phyloP scores from a whole-genome alignment of 2,329 filamentous ascomycete species.

The Ustulina deusta region DNA sequence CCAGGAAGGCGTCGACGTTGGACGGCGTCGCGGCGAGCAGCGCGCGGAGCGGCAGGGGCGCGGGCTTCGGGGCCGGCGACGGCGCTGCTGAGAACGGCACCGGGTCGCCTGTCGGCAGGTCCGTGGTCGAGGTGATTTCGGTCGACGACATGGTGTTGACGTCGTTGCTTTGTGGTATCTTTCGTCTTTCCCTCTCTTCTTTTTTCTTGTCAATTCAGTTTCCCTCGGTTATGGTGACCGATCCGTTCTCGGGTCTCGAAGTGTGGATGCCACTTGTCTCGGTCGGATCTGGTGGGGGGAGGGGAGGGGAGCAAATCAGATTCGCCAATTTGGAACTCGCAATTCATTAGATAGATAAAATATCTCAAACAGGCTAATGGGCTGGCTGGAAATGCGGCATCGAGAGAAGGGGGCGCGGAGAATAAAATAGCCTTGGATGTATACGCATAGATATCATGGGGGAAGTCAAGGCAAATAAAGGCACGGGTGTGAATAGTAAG shows the following conservation, averaged over 20 bases:
- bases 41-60: conserved; percentile 45
- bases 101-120: conserved; percentile 55
- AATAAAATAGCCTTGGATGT: neutral
- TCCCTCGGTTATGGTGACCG: neutral
- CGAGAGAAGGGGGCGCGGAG: conserved; percentile 2
- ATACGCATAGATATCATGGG: too few species aligned
- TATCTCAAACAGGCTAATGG: conserved; percentile 23
- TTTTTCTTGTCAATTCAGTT: neutral
- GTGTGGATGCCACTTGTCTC: conserved; percentile 9
- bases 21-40: conserved; percentile 54
- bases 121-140: conserved; percentile 48
- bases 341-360: too few species aligned
- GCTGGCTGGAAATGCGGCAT: conserved; percentile 9
- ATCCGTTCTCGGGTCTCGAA: neutral
- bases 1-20: conserved; percentile 65
- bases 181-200: neutral
- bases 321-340: conserved; percentile 5
- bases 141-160: conserved; percentile 42
- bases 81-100: conserved; percentile 49
- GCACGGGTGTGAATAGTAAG: neutral
- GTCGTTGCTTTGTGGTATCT: neutral
- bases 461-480: neutral
- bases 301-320: conserved; percentile 11
- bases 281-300: conserved; percentile 25
- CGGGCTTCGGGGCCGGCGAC: conserved; percentile 43